phyloP scores from a whole-genome alignment of 768 basidiomycete genomes.

The Pleurotus citrinopileatus region DNA sequence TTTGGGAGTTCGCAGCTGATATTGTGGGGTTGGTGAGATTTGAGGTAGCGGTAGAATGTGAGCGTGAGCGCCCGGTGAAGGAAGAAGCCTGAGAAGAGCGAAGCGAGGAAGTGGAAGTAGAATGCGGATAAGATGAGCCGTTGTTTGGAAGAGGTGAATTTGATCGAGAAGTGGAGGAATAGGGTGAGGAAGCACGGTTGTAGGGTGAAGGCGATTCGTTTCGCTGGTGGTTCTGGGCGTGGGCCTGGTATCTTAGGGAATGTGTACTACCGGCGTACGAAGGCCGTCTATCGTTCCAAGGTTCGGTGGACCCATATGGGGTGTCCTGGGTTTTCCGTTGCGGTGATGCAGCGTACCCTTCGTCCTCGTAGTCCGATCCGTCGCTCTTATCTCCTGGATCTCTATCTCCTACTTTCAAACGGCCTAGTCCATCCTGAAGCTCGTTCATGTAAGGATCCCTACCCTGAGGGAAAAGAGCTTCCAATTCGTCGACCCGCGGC shows the following conservation, averaged over 20 bases:
- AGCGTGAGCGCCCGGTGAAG: slow-evolving; percentile 47
- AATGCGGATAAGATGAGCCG: slow-evolving; percentile 22
- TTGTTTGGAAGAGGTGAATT: slow-evolving; percentile 27
- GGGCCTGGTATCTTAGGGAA: slow-evolving; percentile 35
- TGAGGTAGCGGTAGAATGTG: slow-evolving; percentile 48
- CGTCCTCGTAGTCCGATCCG: slow-evolving; percentile 67
- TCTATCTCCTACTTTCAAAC: slow-evolving; percentile 39
- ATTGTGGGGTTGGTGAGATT: slow-evolving; percentile 70
- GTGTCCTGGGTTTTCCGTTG: slow-evolving; percentile 34
- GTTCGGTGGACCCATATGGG: slow-evolving; percentile 28
- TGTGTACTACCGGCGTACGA: slow-evolving; percentile 26
- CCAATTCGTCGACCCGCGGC: slow-evolving; percentile 56
- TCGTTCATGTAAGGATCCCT: slow-evolving; percentile 36
- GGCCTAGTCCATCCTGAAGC: slow-evolving; percentile 49
- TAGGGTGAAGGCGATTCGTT: slow-evolving; percentile 48
- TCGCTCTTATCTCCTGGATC: slow-evolving; percentile 51
- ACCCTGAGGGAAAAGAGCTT: slow-evolving; percentile 42
- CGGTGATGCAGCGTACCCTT: slow-evolving; percentile 45
- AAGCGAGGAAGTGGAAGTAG: slow-evolving; percentile 46
- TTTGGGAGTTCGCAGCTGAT: slow-evolving; percentile 74
- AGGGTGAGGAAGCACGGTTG: slow-evolving; percentile 34
- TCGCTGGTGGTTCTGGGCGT: slow-evolving; percentile 49
- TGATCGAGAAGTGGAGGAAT: slow-evolving; percentile 28
- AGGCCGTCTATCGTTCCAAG: slow-evolving; percentile 26
- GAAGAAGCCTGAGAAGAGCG: slow-evolving; percentile 54